These are phyloP conservation scores for Mycena vulgaris DNA, from an alignment of 768 basidiomycete genomes.

Conservation along the genomic window DNA sequence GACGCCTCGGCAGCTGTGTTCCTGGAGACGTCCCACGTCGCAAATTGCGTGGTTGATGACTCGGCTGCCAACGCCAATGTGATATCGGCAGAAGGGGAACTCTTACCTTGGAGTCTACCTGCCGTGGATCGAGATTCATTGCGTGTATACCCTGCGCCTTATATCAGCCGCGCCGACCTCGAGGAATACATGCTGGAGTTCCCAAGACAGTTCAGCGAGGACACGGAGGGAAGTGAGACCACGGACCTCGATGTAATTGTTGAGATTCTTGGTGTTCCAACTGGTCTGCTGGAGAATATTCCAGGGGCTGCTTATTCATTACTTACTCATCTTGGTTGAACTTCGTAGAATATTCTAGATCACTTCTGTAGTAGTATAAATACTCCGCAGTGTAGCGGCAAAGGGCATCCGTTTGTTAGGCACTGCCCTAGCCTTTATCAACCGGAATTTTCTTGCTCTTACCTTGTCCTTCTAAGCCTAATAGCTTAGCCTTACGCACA, in stretches of 20 bases:
- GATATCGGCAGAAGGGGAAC: not conserved
- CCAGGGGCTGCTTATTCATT: too few species aligned
- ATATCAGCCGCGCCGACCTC: not conserved
- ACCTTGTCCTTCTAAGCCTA: too few species aligned
- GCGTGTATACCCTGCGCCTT: not conserved
- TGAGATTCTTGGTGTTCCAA: too few species aligned
- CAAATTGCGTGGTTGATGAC: not conserved
- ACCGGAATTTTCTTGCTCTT: too few species aligned
- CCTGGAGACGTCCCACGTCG: slow-evolving; percentile 2
- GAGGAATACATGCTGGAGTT: not conserved
- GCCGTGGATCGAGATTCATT: not conserved
- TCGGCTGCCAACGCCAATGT: not conserved
- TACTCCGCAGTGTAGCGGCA: too few species aligned
- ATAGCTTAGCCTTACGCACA: too few species aligned
- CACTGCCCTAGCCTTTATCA: too few species aligned
- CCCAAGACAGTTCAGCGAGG: not conserved
- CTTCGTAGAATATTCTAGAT: too few species aligned
- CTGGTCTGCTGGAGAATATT: too few species aligned
- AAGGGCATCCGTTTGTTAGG: too few species aligned
- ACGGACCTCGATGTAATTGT: not conserved
- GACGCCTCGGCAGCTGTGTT: not conserved
- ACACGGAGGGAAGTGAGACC: not conserved
- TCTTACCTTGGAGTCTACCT: not conserved
- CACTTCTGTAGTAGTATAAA: too few species aligned
- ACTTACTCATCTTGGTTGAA: too few species aligned